phyloP scores from a whole-genome alignment of 2,329 filamentous ascomycete species.

The Davidsoniella eucalypti region DNA sequence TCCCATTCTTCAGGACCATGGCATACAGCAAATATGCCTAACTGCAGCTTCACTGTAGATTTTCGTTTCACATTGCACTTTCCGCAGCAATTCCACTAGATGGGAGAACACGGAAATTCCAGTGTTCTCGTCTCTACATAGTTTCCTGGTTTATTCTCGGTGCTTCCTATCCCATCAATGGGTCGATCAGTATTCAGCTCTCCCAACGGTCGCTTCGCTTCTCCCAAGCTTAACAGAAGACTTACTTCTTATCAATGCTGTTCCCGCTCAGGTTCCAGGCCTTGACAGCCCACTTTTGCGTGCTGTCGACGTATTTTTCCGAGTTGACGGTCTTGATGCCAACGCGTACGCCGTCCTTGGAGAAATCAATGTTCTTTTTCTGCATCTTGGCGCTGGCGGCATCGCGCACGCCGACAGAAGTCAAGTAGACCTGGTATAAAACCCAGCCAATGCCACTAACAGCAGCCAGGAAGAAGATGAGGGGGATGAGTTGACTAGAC shows the following conservation, averaged over 20 bases:
- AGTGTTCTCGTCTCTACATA: too few species aligned
- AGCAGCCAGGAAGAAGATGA: slow-evolving; percentile 45
- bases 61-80: too few species aligned
- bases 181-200: too few species aligned
- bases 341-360: slow-evolving; percentile 57
- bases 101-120: too few species aligned
- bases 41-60: too few species aligned
- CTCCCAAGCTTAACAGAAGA: not conserved
- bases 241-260: slow-evolving; percentile 17
- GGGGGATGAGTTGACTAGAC: slow-evolving; percentile 45
- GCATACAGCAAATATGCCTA: too few species aligned
- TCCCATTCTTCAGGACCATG: too few species aligned
- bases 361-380: slow-evolving; percentile 59
- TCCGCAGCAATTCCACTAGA: too few species aligned
- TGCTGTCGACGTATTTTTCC: slow-evolving; percentile 58
- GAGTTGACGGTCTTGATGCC: slow-evolving; percentile 51
- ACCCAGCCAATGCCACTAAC: slow-evolving; percentile 44
- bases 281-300: slow-evolving; percentile 52
- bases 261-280: slow-evolving; percentile 42
- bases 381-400: slow-evolving; percentile 54
- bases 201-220: too few species aligned
- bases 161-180: too few species aligned
- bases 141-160: too few species aligned
- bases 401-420: slow-evolving; percentile 46
- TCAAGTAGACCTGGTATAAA: slow-evolving; percentile 56